Conservation (phyloP, 2,329 filamentous ascomycete species). For the Trichophyton verrucosum region DNA sequence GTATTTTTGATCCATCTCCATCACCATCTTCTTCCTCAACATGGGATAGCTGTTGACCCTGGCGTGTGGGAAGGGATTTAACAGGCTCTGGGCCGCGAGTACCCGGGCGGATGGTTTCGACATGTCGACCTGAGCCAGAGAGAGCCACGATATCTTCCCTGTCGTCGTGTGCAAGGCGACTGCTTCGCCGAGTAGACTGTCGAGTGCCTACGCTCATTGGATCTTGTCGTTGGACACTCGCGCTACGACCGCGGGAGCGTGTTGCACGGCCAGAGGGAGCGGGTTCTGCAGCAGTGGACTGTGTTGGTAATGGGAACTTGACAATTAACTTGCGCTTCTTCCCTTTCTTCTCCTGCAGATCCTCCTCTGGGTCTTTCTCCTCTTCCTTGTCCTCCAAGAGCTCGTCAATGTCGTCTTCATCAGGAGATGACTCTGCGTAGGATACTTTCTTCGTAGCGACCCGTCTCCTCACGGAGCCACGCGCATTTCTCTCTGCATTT, state of each 20-base stretch:
- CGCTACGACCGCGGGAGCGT: constrained; percentile 21
- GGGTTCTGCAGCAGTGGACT: constrained; percentile 12
- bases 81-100: constrained; percentile 38
- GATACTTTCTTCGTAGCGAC: constrained; percentile 43
- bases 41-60: not conserved
- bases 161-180: constrained; percentile 46
- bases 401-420: constrained; percentile 19
- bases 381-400: constrained; percentile 18
- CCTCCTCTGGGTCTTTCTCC: constrained; percentile 16
- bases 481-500: constrained; percentile 40
- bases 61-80: constrained; percentile 11
- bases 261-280: constrained; percentile 12
- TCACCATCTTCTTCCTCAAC: not conserved
- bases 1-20: not conserved
- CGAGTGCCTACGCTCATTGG: constrained; percentile 9
- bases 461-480: constrained; percentile 44
- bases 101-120: constrained; percentile 41
- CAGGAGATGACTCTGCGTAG: constrained; percentile 44
- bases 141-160: constrained; percentile 45
- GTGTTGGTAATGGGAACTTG: constrained; percentile 12
- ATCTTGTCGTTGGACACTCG: constrained; percentile 16
- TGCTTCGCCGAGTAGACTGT: constrained; percentile 38
- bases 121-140: constrained; percentile 47
- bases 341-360: constrained; percentile 8
- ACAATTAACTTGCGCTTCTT: constrained; percentile 6